These are phyloP conservation scores for Globisporangium acanthophoron DNA, from an alignment of 352 stramenopile genomes.

Conservation along the genomic window DNA sequence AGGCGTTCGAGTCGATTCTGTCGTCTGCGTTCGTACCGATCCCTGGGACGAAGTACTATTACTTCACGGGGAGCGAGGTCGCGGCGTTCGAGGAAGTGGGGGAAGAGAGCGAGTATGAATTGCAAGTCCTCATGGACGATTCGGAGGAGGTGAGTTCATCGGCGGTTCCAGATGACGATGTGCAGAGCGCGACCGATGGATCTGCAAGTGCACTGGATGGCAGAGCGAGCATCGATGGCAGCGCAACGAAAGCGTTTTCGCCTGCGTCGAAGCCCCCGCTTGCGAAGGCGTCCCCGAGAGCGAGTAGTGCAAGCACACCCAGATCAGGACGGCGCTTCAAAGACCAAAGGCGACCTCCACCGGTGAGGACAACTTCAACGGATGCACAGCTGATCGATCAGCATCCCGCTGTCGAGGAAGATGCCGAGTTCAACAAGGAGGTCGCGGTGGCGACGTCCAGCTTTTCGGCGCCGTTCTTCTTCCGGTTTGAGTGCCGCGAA, in stretches of 20 bases:
- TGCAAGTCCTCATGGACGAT: constrained; percentile 66
- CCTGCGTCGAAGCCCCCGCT: constrained; percentile 13
- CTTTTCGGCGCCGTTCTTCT: constrained; percentile 83
- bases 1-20: constrained; percentile 68
- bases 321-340: constrained; percentile 9
- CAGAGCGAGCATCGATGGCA: not conserved
- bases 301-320: not conserved
- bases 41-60: constrained; percentile 76
- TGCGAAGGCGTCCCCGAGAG: constrained; percentile 6
- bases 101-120: constrained; percentile 42
- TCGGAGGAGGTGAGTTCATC: constrained; percentile 33
- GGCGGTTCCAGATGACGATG: constrained; percentile 12
- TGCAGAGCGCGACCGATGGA: not conserved
- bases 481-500: constrained; percentile 76
- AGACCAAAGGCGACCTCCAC: constrained; percentile 15
- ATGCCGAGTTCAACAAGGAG: constrained; percentile 82
- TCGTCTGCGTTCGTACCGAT: constrained; percentile 56
- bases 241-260: constrained; percentile 5
- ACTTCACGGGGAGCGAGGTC: constrained; percentile 68
- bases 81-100: constrained; percentile 47
- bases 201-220: not conserved
- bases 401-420: constrained; percentile 47
- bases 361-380: constrained; percentile 20
- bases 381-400: constrained; percentile 24
- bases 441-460: constrained; percentile 75